Evolutionary conservation across 352 stramenopile genomes (phyloP).

Genomic region (Globisporangium barbulae): DNA sequence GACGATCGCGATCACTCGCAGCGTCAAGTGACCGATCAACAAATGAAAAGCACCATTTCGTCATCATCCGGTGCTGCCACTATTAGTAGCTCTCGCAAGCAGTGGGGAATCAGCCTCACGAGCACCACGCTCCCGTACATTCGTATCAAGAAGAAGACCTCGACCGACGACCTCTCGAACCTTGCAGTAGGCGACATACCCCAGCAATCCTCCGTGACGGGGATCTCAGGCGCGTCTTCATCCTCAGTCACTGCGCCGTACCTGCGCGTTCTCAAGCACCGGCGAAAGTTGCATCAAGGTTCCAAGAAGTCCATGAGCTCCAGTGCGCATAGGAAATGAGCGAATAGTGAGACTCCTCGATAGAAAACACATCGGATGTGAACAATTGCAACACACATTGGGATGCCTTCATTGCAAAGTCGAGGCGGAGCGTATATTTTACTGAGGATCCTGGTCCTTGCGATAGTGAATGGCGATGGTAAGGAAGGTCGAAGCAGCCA

Average conservation of each 20-base stretch:
- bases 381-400: neutral
- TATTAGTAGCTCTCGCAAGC: slow-evolving; percentile 19
- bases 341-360: neutral
- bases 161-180: slow-evolving; percentile 18
- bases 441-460: neutral
- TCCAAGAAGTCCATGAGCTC: slow-evolving; percentile 15
- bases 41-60: neutral
- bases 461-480: neutral
- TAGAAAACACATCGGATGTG: neutral
- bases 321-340: slow-evolving; percentile 3
- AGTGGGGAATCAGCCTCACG: slow-evolving; percentile 60
- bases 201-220: neutral
- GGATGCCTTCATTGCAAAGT: neutral
- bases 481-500: neutral
- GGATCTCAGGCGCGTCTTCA: slow-evolving; percentile 11
- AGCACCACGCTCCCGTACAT: slow-evolving; percentile 67
- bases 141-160: slow-evolving; percentile 59
- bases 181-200: neutral
- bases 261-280: slow-evolving; percentile 74
- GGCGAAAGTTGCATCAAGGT: slow-evolving; percentile 24
- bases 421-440: neutral
- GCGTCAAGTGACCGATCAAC: neutral
- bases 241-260: slow-evolving; percentile 45
- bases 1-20: neutral
- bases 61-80: neutral